Base-by-base conservation (phyloP, 2,329 filamentous ascomycete species). In the Dothideomycetes sp. region DNA sequence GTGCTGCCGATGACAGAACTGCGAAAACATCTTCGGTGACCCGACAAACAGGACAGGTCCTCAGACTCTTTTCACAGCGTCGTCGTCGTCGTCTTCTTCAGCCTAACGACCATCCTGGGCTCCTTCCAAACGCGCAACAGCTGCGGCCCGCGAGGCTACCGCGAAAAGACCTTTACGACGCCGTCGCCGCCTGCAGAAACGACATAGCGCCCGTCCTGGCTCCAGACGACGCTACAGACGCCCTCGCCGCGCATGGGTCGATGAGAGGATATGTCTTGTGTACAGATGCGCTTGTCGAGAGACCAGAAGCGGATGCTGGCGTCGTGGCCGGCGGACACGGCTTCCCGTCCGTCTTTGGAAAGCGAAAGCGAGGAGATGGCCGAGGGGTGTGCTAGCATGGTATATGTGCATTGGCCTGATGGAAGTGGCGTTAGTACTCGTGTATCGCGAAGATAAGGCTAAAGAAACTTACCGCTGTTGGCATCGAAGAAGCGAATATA, bases 351-450 rank as follows among this genome's bases (percentile, higher is more conserved):
- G 55, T 96, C 89, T 11, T 89, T 91, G 50, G 86, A 94, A 15
- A 98, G 75, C 0, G 86, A 93, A 4, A 98, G 73, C 18, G 84
- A 82, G 2, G 91, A 93, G 49, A 98, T 95, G 41, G 91, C 81
- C 3, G 88, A 83, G 1, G 91, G 87, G 53, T 98, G 91, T 4
- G 91, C 91, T 44, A 96, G 77, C 91, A 98, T 98, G 54, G 84
- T 93, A 64, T 98, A 98, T 47, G 91, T 96, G 65, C 88, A 95
- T 86, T 98, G 91, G 42, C 91, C 91, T 96, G 49, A n/a, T n/a
- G n/a, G n/a, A n/a, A n/a, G 22, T 7, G 12, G 12, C 12, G 22
- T 27, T 27, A 27, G 22, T 12, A 27, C 7, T 7, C 12, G 22
- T 27, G 22, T 27, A 12, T 7, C 7, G 22, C 7, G 22, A 12